A percentile compares a stretch with the other conserved stretches of the same genome.
Evolutionary conservation across 306 rosid genomes (phyloP).

Genomic region (Carpinus fangiana): DNA sequence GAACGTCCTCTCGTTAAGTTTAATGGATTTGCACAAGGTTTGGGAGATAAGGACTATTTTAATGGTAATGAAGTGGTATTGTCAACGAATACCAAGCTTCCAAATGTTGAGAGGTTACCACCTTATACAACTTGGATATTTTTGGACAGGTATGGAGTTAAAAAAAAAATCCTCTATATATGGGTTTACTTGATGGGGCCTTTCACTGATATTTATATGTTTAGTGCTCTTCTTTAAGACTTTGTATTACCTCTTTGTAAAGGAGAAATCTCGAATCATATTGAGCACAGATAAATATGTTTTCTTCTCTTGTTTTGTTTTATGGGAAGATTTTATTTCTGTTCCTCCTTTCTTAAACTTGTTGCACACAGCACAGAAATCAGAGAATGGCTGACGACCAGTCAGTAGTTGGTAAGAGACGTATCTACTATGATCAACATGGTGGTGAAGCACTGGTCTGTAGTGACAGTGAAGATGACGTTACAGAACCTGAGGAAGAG

Average conservation of each 20-base stretch:
- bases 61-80: constrained; percentile 48
- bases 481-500: constrained; percentile 74
- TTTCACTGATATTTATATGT: background rate
- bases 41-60: constrained; percentile 60
- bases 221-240: constrained; percentile 8
- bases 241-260: background rate
- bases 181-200: background rate
- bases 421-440: constrained; percentile 84
- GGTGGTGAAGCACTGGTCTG: constrained; percentile 93
- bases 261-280: background rate
- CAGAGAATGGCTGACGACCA: constrained; percentile 99
- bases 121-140: constrained; percentile 93
- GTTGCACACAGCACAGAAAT: constrained; percentile 70
- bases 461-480: constrained; percentile 95
- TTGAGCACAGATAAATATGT: background rate
- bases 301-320: constrained; percentile 14
- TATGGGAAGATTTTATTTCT: constrained; percentile 25
- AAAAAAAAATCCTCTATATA: background rate
- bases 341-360: constrained; percentile 55
- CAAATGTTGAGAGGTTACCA: constrained; percentile 62
- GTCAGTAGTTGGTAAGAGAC: constrained; percentile 92
- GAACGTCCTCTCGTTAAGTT: constrained; percentile 62
- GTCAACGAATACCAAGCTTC: constrained; percentile 61
- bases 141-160: constrained; percentile 67
- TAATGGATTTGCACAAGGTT: constrained; percentile 52